These are phyloP conservation scores for Fusarium compactum DNA, from an alignment of 2,329 filamentous ascomycete genomes.

Conservation along the genomic window DNA sequence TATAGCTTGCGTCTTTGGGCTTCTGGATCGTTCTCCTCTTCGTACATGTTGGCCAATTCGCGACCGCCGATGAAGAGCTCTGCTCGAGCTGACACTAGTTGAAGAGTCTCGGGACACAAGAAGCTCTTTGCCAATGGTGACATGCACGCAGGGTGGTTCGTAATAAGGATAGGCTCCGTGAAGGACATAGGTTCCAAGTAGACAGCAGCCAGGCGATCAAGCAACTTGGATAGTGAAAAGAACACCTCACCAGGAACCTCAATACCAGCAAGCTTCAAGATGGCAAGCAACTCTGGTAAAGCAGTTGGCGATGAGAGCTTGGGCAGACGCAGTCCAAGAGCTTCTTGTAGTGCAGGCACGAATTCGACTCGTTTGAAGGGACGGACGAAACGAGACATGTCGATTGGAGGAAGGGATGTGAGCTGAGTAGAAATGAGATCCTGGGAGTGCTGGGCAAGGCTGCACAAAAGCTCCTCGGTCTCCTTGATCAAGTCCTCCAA, in stretches of 20 bases:
- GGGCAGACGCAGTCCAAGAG: constrained; percentile 74
- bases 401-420: constrained; percentile 61
- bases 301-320: constrained; percentile 69
- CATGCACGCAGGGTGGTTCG: constrained; percentile 88
- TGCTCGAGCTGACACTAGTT: constrained; percentile 82
- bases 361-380: constrained; percentile 82
- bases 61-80: constrained; percentile 85
- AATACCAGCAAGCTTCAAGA: constrained; percentile 67
- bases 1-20: constrained; percentile 87
- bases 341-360: constrained; percentile 79
- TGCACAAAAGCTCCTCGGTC: constrained; percentile 78
- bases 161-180: constrained; percentile 82
- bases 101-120: constrained; percentile 73
- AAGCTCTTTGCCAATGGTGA: constrained; percentile 93
- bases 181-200: constrained; percentile 84
- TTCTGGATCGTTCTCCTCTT: constrained; percentile 95
- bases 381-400: constrained; percentile 61
- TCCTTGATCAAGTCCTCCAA: constrained; percentile 78
- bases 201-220: constrained; percentile 81
- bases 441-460: constrained; percentile 66
- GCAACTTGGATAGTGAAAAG: constrained; percentile 72
- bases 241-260: constrained; percentile 74
- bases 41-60: constrained; percentile 96
- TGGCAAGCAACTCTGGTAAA: constrained; percentile 65
- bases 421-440: constrained; percentile 60